Base-by-base conservation (phyloP, 1,284 basidiomycete species). In the Meira nashicola region DNA sequence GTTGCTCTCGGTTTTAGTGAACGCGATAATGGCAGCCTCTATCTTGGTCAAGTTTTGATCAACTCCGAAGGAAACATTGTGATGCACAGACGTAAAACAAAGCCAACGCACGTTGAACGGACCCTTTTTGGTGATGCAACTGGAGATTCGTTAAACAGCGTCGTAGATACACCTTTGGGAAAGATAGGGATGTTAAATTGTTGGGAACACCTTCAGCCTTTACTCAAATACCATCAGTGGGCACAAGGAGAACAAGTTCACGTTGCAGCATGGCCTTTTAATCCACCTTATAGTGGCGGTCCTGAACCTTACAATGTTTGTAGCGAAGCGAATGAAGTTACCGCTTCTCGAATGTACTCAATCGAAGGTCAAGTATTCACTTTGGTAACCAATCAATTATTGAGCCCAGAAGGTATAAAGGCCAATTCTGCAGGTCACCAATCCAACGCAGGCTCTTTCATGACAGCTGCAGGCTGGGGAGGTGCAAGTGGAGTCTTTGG, bases 401-500 rank as follows among this genome's bases (percentile, higher is more conserved):
- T 41, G 40, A 41, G 40, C n/a, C 40, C 40, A 41, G 40, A 12
- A 14, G 40, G 40, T n/a, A 41, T 41, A 12, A 41, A 41, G 40
- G 40, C 40, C 14, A 41, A 41, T n/a, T 41, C 40, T 41, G 12
- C 40, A 12, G 40, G 40, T 14, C 40, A 41, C 40, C 12, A 41
- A 12, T 41, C 40, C n/a, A n/a, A 12, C 12, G 40, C 40, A 14
- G 40, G 40, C 40, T 41, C 40, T 41, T 41, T 41, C 40, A 41
- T 41, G 40, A 41, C 40, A 12, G 12, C 40, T n/a, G 40, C 12
- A n/a, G 40, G 40, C 40, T 41, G n/a, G n/a, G n/a, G n/a, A n/a
- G n/a, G n/a, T n/a, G n/a, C n/a, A n/a, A n/a, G n/a, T n/a, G 38
- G 37, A 2, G 44, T 58, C 37, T 58, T 55, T 54, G 56, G 56